Percentiles rank a stretch among this genome's conserved stretches.
Conservation (phyloP, 306 rosid genomes). For the Ammopiptanthus mongolicus region DNA sequence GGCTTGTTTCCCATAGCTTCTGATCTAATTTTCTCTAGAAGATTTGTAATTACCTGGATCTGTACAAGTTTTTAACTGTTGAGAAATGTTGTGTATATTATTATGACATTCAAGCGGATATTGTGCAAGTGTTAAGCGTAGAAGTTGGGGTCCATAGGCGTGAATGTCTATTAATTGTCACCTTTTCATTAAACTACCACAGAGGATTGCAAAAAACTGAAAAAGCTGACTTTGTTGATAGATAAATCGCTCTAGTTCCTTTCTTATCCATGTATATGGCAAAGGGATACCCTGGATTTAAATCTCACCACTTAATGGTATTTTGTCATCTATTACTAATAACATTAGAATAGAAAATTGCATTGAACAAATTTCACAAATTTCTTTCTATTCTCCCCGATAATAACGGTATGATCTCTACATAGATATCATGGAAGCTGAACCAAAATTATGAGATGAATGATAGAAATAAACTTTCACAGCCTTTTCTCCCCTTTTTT, state of each 20-base stretch:
- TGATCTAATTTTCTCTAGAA: constrained; percentile 4
- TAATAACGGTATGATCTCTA: background rate
- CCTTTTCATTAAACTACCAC: background rate
- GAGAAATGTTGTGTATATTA: constrained; percentile 18
- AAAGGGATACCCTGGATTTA: too few relatives aligned
- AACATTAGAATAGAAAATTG: background rate
- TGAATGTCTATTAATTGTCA: background rate
- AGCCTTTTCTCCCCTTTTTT: background rate
- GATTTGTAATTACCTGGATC: background rate
- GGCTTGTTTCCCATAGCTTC: background rate
- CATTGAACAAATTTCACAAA: background rate
- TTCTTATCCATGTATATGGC: too few relatives aligned
- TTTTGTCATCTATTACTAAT: too few relatives aligned
- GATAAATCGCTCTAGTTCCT: too few relatives aligned
- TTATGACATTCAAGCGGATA: background rate
- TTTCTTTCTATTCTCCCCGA: background rate
- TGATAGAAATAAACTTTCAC: background rate
- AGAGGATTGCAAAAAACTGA: background rate
- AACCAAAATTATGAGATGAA: background rate
- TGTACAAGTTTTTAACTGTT: constrained; percentile 2
- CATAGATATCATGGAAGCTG: background rate
- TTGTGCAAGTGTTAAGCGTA: background rate
- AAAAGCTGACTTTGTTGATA: constrained; percentile 1
- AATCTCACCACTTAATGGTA: too few relatives aligned
- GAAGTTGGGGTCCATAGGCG: background rate